These are phyloP conservation scores for Fistulinella prunicolor DNA, from an alignment of 768 basidiomycete genomes.

Conservation along the genomic window DNA sequence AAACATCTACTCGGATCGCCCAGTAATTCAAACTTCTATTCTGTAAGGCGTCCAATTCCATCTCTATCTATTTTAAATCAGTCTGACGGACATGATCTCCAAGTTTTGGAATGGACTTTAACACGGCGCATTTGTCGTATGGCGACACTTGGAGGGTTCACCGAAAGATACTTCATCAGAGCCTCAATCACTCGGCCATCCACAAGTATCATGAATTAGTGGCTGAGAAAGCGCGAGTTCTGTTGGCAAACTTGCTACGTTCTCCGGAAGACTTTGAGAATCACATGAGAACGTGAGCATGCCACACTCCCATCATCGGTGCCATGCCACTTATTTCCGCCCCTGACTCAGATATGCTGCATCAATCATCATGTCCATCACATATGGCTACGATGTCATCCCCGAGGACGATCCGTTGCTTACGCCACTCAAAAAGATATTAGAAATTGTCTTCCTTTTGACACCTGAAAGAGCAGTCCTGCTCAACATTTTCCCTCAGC, in stretches of 20 bases:
- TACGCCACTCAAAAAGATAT: conserved; percentile 12
- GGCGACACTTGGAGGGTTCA: conserved; percentile 18
- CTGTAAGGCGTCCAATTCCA: conserved; percentile 1
- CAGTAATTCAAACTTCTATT: conserved; percentile 3
- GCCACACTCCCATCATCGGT: background rate
- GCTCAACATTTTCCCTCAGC: conserved; percentile 17
- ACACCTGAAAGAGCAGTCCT: conserved; percentile 22
- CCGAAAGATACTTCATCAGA: conserved; percentile 16
- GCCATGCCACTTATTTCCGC: background rate
- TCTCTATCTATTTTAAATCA: background rate
- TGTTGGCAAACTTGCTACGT: conserved; percentile 12
- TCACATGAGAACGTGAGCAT: conserved; percentile 17
- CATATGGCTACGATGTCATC: conserved; percentile 17
- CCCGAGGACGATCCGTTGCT: conserved; percentile 20
- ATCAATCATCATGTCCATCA: conserved; percentile 21
- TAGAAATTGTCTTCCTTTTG: conserved; percentile 4
- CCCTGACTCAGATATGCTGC: conserved; percentile 15
- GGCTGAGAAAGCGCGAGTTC: background rate
- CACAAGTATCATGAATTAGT: conserved; percentile 12
- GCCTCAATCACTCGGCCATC: conserved; percentile 11
- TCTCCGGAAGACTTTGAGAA: conserved; percentile 16
- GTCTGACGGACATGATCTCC: background rate
- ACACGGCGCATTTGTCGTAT: conserved; percentile 19
- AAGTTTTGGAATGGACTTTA: conserved; percentile 26
- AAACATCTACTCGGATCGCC: conserved; percentile 20